phyloP scores from a whole-genome alignment of 805 yeast species.

The Peterozyma toletana region DNA sequence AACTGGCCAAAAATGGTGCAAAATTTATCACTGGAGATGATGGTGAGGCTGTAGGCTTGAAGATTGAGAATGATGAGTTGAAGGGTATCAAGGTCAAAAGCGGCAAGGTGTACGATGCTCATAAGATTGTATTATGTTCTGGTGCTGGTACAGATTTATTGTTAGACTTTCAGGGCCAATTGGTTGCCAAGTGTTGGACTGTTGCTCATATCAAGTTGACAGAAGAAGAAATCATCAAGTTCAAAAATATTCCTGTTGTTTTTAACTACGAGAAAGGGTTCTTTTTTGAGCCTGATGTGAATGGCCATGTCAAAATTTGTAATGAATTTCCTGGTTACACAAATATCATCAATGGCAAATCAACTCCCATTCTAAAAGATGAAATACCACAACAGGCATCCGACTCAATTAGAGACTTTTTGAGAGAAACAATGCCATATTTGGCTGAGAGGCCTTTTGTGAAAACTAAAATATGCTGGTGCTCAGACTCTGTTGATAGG shows the following conservation, averaged over 20 bases:
- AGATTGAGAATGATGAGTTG: neutral
- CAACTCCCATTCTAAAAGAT: slow-evolving; percentile 7
- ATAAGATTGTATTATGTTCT: slow-evolving; percentile 17
- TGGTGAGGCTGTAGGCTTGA: slow-evolving; percentile 2
- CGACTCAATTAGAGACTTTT: slow-evolving; percentile 10
- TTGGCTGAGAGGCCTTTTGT: slow-evolving; percentile 13
- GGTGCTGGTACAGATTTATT: slow-evolving; percentile 24
- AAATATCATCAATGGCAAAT: slow-evolving; percentile 9
- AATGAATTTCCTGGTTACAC: slow-evolving; percentile 29
- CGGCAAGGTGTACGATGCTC: slow-evolving; percentile 3
- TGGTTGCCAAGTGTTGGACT: slow-evolving; percentile 27
- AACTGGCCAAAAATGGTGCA: slow-evolving; percentile 21
- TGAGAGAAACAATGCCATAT: slow-evolving; percentile 12
- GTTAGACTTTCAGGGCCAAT: slow-evolving; percentile 22
- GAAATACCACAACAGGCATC: slow-evolving; percentile 13
- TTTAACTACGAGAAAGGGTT: slow-evolving; percentile 25
- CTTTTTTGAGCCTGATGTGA: slow-evolving; percentile 27
- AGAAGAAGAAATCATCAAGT: slow-evolving; percentile 18
- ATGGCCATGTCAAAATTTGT: slow-evolving; percentile 23
- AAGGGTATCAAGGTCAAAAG: slow-evolving; percentile 1
- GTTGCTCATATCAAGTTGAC: slow-evolving; percentile 25
- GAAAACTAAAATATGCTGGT: slow-evolving; percentile 34
- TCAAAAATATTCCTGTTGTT: slow-evolving; percentile 23
- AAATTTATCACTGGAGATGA: slow-evolving; percentile 13
- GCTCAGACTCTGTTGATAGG: slow-evolving; percentile 25